Base-by-base conservation (phyloP, 148 eudicot species). In the Fallopia convolvulus region DNA sequence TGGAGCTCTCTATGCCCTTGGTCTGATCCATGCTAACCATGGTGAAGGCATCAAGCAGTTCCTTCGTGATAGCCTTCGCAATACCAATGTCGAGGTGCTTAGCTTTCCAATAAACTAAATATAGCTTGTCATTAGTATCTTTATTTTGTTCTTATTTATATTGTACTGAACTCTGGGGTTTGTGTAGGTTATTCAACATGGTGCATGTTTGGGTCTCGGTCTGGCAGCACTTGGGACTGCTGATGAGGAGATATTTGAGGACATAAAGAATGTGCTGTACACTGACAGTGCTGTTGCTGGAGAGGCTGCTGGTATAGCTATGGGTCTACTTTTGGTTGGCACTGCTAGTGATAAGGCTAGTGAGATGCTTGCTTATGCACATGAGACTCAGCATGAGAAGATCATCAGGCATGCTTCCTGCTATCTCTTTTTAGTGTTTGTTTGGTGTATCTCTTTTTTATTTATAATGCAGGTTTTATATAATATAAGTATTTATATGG, bases 291-390 rank as follows among this genome's bases (percentile, higher is more conserved):
- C 99, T 74, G 97, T 95, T 76, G 99, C 99, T 75, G 99, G 99
- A 80, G 99, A 95, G 89, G 99, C 97, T 79, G 99, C 97, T 75
- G 99, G 97, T 74, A 91, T 95, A 26, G 84, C 92, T 80, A 91
- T 95, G 97, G 99, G 99, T 75, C 86, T 92, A 48, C 87, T 95
- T 48, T 89, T 95, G 99, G 99, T 95, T 79, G 99, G 99, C 36
- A 95, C 97, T 49, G 99, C 93, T 70, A 92, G 91, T 86, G 97
- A 95, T 84, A 95, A 95, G 87, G 99, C 97, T 41, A 74, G 83
- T n/a, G 99, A 95, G 83, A 95, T 95, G 99, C 97, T 95, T 83
- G 86, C 88, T 81, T 95, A 95, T 84, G 97, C 99, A 33, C 99
- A 95, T 76, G 99, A 95, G 80, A 95, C 99, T 36, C 99, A 95